Evolutionary conservation across 2,329 filamentous ascomycete species (phyloP), one percentile per base, ranked within the genome.

Genomic region (Lachnellula cervina): DNA sequence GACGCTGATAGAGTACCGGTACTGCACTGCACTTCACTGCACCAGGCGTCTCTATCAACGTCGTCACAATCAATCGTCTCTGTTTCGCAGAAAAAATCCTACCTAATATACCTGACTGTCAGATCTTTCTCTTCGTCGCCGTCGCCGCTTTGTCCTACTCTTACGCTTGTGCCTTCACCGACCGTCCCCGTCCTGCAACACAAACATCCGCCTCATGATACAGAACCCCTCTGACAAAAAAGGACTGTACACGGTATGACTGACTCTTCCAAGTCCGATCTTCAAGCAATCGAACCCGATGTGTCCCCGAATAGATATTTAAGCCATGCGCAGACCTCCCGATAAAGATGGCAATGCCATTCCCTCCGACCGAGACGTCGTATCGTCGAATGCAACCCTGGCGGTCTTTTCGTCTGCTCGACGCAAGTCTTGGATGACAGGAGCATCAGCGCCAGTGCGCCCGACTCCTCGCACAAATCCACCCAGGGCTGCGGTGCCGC

Each of bases 381-480:
- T 68, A 32, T 62, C 65, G 2, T 67, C 69, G 11, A 72, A 72
- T 62, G 65, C 61, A 19, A 70, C 69, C 5, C 56, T 71, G 28
- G 59, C 67, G 8, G 56, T 71, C 38, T 66, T 71, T 49, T 68
- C 68, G 55, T 64, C 67, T 11, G 58, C 61, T 25, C 54, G 64
- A 52, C 64, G 65, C 55, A 70, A 68, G 54, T 62, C 68, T 52
- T 72, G 70, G 70, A 71, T 72, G 68, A 52, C 55, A 17, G 64
- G 19, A 13, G 35, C 17, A 46, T 50, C 58, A 50, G 49, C 59
- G 56, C 54, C 64, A 45, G 62, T 69, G 28, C 66, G 63, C 43
- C 68, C 69, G 38, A 66, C 66, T 45, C 66, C 66, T 34, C 66
- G 66, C 23, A 17, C 61, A 38, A 63, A 35, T 47, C 43, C 59